Conservation (phyloP, 2,329 filamentous ascomycete species). For the Penicillium fuscoglaucum region DNA sequence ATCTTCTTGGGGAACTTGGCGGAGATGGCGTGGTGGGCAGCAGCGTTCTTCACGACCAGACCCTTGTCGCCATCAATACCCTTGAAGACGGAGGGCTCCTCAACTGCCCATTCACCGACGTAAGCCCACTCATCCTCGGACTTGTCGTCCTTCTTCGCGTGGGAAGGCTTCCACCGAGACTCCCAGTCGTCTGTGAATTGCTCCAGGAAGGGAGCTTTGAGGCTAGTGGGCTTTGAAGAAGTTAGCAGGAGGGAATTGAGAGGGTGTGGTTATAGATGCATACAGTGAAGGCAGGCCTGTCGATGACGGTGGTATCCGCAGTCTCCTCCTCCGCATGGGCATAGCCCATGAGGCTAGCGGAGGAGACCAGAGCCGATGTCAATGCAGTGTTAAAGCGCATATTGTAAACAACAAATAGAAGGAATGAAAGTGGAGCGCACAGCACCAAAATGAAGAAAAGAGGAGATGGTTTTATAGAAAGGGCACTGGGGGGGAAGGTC, state of each 20-base stretch:
- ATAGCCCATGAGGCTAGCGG: slow-evolving; percentile 66
- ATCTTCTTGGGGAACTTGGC: slow-evolving; percentile 97
- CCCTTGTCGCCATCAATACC: slow-evolving; percentile 95
- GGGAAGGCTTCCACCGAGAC: slow-evolving; percentile 85
- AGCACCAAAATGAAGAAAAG: slow-evolving; percentile 20
- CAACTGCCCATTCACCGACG: slow-evolving; percentile 92
- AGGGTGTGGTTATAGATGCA: slow-evolving; percentile 40
- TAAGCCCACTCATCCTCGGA: slow-evolving; percentile 93
- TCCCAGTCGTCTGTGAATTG: slow-evolving; percentile 99
- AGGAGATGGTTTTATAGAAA: slow-evolving; percentile 36
- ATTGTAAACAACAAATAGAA: slow-evolving; percentile 40
- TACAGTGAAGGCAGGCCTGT: slow-evolving; percentile 85
- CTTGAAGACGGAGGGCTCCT: slow-evolving; percentile 88
- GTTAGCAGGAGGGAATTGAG: slow-evolving; percentile 3
- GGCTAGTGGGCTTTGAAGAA: slow-evolving; percentile 71
- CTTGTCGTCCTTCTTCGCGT: slow-evolving; percentile 92
- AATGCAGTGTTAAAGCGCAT: slow-evolving; percentile 86
- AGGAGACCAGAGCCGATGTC: slow-evolving; percentile 66
- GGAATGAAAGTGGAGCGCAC: slow-evolving; percentile 17
- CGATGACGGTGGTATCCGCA: slow-evolving; percentile 56
- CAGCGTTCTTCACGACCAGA: slow-evolving; percentile 95
- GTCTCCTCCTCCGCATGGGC: slow-evolving; percentile 68
- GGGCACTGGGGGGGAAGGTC: slow-evolving; percentile 32
- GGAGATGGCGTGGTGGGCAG: slow-evolving; percentile 98
- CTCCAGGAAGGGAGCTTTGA: slow-evolving; percentile 95